Percentiles rank a stretch among this genome's conserved stretches.
Conservation (phyloP, 73 alveolate genomes). For the Paramecium tetraurelia region DNA sequence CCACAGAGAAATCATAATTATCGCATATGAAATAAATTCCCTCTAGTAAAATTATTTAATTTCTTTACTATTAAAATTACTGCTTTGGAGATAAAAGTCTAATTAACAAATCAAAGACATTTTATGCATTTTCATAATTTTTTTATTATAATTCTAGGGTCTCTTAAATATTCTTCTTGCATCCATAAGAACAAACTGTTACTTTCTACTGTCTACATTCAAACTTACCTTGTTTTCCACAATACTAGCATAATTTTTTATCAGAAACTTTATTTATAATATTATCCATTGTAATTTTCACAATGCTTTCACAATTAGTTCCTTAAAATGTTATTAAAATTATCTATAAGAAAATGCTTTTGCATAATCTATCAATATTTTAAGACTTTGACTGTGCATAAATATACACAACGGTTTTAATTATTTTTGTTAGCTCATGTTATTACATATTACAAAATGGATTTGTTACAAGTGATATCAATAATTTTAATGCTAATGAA, state of each 20-base stretch:
- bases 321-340: background rate
- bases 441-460: conserved; percentile 1
- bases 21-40: conserved; percentile 43
- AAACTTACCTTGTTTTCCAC: background rate
- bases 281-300: background rate
- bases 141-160: background rate
- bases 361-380: background rate
- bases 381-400: conserved; percentile 4
- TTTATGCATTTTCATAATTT: background rate
- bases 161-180: background rate
- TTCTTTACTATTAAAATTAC: background rate
- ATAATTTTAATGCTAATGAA: background rate
- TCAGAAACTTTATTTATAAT: background rate
- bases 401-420: background rate
- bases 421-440: background rate
- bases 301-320: background rate
- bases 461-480: background rate
- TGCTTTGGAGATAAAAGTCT: background rate
- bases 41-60: conserved; percentile 46
- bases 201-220: background rate
- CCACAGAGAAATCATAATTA: background rate
- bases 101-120: background rate
- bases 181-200: background rate
- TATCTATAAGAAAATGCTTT: background rate
- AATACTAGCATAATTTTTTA: background rate